These are phyloP conservation scores for Geotrichum bryndzae DNA, from an alignment of 1,139 yeast species.

Conservation along the genomic window DNA sequence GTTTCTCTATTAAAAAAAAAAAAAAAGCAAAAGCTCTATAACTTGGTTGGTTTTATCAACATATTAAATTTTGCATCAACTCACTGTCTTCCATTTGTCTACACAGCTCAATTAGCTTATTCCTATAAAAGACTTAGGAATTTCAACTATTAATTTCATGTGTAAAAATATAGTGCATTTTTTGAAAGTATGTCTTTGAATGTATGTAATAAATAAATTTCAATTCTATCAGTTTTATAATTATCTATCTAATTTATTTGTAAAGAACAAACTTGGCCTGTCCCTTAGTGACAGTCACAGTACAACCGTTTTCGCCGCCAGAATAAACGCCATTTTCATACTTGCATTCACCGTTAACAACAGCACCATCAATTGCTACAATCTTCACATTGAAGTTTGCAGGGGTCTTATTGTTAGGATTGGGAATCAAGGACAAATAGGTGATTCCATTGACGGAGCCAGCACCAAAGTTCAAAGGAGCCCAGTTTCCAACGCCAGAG, in stretches of 20 bases:
- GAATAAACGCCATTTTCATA: slow-evolving; percentile 73
- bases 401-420: slow-evolving; percentile 75
- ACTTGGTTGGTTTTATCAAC: too few relatives aligned
- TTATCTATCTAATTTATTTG: slow-evolving; percentile 20
- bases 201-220: too few relatives aligned
- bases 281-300: slow-evolving; percentile 82
- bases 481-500: slow-evolving; percentile 93
- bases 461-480: slow-evolving; percentile 93
- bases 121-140: too few relatives aligned
- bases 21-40: too few relatives aligned
- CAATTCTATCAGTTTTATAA: background rate
- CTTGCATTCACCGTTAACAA: slow-evolving; percentile 68
- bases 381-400: slow-evolving; percentile 83
- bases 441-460: slow-evolving; percentile 75
- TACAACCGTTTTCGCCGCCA: slow-evolving; percentile 94
- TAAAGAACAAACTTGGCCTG: slow-evolving; percentile 68
- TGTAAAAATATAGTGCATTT: background rate
- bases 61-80: too few relatives aligned
- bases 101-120: too few relatives aligned
- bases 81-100: too few relatives aligned
- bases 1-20: too few relatives aligned
- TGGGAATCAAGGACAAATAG: slow-evolving; percentile 88
- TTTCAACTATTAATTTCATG: too few relatives aligned
- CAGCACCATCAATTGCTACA: slow-evolving; percentile 59
- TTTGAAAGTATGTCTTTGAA: background rate